Evolutionary conservation across 495 filamentous ascomycete species (phyloP).

Genomic region (Penicillium verhagenii): DNA sequence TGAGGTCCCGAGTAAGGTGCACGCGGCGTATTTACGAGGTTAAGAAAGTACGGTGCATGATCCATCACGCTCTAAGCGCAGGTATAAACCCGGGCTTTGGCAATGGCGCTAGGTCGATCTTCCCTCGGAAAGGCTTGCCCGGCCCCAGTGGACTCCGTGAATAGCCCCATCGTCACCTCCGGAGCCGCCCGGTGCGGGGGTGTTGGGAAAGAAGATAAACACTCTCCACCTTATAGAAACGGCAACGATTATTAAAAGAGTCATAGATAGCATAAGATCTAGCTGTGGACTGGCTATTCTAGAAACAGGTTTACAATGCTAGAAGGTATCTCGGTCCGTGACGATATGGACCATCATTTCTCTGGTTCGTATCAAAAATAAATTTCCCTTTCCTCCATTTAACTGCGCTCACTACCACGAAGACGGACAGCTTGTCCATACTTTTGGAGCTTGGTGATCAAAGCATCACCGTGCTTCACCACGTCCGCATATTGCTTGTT

Average conservation of each 20-base stretch:
- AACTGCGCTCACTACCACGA: slow-evolving; percentile 86
- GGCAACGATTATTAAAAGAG: not conserved
- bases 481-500: slow-evolving; percentile 98
- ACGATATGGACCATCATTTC: not conserved
- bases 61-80: not conserved
- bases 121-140: slow-evolving; percentile 1
- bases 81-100: too few relatives aligned
- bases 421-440: slow-evolving; percentile 95
- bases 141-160: not conserved
- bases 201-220: too few relatives aligned
- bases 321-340: slow-evolving; percentile 1
- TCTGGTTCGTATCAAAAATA: slow-evolving; percentile 1
- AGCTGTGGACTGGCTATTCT: not conserved
- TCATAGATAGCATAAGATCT: not conserved
- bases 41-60: slow-evolving; percentile 26
- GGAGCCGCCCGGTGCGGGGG: slow-evolving; percentile 24
- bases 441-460: slow-evolving; percentile 99
- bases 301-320: not conserved
- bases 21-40: not conserved
- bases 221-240: not conserved
- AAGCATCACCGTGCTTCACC: slow-evolving; percentile 91
- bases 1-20: not conserved
- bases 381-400: slow-evolving; percentile 8
- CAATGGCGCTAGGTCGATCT: slow-evolving; percentile 1
- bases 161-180: slow-evolving; percentile 4